phyloP scores from a whole-genome alignment of 2,329 filamentous ascomycete species.

The Calonectria leucothoes region DNA sequence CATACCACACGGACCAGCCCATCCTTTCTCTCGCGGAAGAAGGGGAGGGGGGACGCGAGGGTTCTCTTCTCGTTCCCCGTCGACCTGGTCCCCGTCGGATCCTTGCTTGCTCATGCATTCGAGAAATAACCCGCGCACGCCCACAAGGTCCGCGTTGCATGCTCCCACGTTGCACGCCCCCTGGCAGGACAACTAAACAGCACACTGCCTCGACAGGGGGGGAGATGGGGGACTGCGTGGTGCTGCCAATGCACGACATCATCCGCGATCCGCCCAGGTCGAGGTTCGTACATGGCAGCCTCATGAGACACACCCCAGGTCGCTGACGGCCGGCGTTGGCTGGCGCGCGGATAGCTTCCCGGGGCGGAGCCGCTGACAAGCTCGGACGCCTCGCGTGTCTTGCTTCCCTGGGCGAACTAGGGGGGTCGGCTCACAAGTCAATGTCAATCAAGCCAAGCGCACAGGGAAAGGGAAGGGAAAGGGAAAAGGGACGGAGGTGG shows the following conservation, averaged over 20 bases:
- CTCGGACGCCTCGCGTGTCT: slow-evolving; percentile 24
- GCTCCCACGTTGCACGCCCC: neutral
- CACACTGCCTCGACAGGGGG: slow-evolving; percentile 23
- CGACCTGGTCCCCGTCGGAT: slow-evolving; percentile 12
- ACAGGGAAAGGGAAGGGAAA: neutral
- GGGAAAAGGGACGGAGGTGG: neutral
- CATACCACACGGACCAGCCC: neutral
- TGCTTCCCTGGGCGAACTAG: slow-evolving; percentile 21
- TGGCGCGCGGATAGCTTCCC: slow-evolving; percentile 16
- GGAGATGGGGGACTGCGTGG: slow-evolving; percentile 14
- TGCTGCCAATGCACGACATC: slow-evolving; percentile 43
- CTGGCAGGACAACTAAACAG: neutral
- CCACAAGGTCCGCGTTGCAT: neutral
- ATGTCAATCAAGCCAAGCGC: neutral
- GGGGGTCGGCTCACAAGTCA: slow-evolving; percentile 7
- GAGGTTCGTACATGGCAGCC: slow-evolving; percentile 40
- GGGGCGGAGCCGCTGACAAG: slow-evolving; percentile 8
- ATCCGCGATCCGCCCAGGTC: slow-evolving; percentile 36
- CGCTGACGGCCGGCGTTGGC: neutral
- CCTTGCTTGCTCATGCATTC: neutral
- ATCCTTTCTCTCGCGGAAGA: neutral
- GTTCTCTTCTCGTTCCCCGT: slow-evolving; percentile 9
- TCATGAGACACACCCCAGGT: slow-evolving; percentile 25
- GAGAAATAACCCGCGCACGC: neutral
- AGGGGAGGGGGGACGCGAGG: neutral